phyloP scores from a whole-genome alignment of 73 alveolate species.

The Paramecium biaurelia region DNA sequence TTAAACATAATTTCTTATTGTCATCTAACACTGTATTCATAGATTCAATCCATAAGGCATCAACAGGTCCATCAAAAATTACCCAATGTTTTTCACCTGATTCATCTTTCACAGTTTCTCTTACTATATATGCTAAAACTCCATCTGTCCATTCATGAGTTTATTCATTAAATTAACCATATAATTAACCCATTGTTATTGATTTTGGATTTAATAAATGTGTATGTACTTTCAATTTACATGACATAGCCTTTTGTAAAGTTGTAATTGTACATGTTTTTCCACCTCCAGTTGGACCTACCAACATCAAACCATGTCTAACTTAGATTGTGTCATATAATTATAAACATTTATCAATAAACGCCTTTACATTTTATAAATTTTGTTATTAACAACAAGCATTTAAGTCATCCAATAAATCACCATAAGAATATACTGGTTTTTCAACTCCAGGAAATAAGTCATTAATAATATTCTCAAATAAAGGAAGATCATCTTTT shows the following conservation, averaged over 20 bases:
- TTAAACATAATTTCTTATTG: constrained; percentile 87
- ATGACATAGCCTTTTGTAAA: constrained; percentile 85
- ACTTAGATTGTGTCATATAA: constrained; percentile 97
- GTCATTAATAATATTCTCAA: constrained; percentile 96
- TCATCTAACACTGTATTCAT: constrained; percentile 99
- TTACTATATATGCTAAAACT: constrained; percentile 91
- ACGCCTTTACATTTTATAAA: constrained; percentile 90
- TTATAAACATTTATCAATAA: constrained; percentile 94
- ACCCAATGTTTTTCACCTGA: constrained; percentile 92
- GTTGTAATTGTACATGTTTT: constrained; percentile 89
- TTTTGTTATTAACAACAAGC: constrained; percentile 79
- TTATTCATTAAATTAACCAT: constrained; percentile 96
- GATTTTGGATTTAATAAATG: constrained; percentile 97
- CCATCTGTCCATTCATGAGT: constrained; percentile 99
- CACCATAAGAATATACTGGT: constrained; percentile 91
- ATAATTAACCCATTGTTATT: constrained; percentile 97
- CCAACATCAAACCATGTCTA: constrained; percentile 97
- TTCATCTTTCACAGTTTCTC: constrained; percentile 87
- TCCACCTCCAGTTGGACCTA: constrained; percentile 99
- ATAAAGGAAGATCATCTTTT: constrained; percentile 98
- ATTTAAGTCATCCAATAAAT: constrained; percentile 74
- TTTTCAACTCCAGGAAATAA: constrained; percentile 98
- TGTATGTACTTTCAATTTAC: constrained; percentile 79
- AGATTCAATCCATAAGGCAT: constrained; percentile 95
- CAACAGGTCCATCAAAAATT: constrained; percentile 99